phyloP scores from a whole-genome alignment of 2,329 filamentous ascomycete species.

The Rutstroemia sp. region DNA sequence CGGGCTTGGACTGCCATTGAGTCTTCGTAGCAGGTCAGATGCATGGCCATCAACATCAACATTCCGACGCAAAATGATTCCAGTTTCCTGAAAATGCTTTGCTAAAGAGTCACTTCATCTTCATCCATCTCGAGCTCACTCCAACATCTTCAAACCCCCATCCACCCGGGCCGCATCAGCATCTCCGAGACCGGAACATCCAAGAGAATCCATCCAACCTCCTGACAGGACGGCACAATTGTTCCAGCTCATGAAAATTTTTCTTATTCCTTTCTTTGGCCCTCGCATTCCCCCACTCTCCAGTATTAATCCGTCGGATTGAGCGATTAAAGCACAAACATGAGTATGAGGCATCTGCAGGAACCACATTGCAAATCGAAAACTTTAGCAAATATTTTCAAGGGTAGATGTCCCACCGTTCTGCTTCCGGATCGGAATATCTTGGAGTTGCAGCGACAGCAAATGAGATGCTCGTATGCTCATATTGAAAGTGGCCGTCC shows the following conservation, averaged over 20 bases:
- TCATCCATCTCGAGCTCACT: not conserved
- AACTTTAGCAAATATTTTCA: conserved; percentile 10
- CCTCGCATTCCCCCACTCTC: not conserved
- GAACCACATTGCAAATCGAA: not conserved
- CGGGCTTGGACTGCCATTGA: too few species aligned
- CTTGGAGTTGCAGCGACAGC: not conserved
- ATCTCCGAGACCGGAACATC: not conserved
- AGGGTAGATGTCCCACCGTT: not conserved
- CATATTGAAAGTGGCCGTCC: too few species aligned
- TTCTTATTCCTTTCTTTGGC: not conserved
- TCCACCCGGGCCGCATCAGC: too few species aligned
- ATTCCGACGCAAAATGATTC: too few species aligned
- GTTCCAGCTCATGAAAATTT: not conserved
- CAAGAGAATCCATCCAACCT: not conserved
- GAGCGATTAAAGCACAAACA: not conserved
- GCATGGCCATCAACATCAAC: too few species aligned
- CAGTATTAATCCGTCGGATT: not conserved
- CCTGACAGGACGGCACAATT: not conserved
- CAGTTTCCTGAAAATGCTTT: too few species aligned
- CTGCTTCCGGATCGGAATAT: not conserved
- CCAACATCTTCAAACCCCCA: not conserved
- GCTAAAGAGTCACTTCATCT: too few species aligned
- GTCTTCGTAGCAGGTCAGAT: too few species aligned
- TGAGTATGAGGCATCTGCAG: not conserved
- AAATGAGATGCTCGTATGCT: too few species aligned